A percentile compares a stretch with the other conserved stretches of the same genome.
Evolutionary conservation across 306 rosid species (phyloP).

Genomic region (Vigna radiata): DNA sequence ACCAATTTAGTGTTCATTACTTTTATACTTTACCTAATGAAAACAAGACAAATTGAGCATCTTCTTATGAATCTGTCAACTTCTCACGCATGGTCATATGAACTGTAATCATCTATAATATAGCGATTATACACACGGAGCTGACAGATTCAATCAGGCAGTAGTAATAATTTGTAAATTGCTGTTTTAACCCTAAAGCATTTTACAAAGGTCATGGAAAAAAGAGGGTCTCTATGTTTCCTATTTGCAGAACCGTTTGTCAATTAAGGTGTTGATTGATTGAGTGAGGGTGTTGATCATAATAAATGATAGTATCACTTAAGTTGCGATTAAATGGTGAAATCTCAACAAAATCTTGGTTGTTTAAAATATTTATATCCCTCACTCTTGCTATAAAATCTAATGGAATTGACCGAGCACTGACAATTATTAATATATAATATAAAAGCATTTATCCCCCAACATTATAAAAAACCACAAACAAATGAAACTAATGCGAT

Average conservation of each 20-base stretch:
- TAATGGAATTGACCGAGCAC: not conserved
- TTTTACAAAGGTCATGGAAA: not conserved
- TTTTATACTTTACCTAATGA: constrained; percentile 52
- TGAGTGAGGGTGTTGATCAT: constrained; percentile 37
- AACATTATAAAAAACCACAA: constrained; percentile 3
- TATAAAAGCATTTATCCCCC: constrained; percentile 10
- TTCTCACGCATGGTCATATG: constrained; percentile 14
- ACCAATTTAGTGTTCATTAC: too few species aligned
- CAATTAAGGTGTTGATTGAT: constrained; percentile 53
- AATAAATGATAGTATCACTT: constrained; percentile 53
- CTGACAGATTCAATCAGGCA: too few species aligned
- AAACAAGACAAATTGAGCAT: constrained; percentile 41
- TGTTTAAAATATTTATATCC: not conserved
- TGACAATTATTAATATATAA: not conserved
- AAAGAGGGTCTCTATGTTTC: constrained; percentile 61
- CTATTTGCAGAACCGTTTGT: constrained; percentile 51
- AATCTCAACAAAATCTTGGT: constrained; percentile 22
- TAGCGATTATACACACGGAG: constrained; percentile 33
- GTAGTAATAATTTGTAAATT: too few species aligned
- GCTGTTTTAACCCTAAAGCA: not conserved
- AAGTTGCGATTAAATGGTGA: constrained; percentile 40
- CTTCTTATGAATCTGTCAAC: constrained; percentile 36
- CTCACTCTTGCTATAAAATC: constrained; percentile 26
- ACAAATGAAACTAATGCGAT: not conserved
- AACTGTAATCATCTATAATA: constrained; percentile 16